A percentile compares a stretch with the other conserved stretches of the same genome.
Conservation (phyloP, 108 stramenopile genomes). For the Conticribra guillardii region DNA sequence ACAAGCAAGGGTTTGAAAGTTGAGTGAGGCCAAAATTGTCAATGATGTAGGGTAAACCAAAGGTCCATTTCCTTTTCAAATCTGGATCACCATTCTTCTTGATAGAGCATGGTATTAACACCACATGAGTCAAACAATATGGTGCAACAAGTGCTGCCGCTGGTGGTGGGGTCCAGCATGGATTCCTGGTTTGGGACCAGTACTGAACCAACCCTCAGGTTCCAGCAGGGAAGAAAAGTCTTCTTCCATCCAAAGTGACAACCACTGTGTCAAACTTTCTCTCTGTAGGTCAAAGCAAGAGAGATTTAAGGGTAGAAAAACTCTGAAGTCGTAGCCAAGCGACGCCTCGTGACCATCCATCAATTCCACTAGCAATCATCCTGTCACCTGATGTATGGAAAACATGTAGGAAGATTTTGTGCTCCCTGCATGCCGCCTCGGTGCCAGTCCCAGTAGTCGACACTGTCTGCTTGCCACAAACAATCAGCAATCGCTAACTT, state of each 20-base stretch:
- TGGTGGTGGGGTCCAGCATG: conserved; percentile 5
- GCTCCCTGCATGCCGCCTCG: neutral
- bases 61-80: conserved; percentile 12
- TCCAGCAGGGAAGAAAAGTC: neutral
- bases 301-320: neutral
- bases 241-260: conserved; percentile 1
- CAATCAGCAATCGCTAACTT: neutral
- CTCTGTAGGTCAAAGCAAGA: neutral
- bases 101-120: conserved; percentile 4
- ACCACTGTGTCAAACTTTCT: neutral
- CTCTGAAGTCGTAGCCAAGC: conserved; percentile 2
- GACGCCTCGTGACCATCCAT: conserved; percentile 28
- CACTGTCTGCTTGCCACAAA: neutral
- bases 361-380: conserved; percentile 32
- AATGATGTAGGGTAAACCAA: conserved; percentile 7
- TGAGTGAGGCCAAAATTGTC: conserved; percentile 6
- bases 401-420: conserved; percentile 13
- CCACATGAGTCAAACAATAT: neutral
- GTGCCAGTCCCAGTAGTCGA: conserved; percentile 8
- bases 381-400: conserved; percentile 27
- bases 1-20: conserved; percentile 11
- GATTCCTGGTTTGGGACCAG: neutral
- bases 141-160: conserved; percentile 11
- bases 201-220: conserved; percentile 1
- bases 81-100: conserved; percentile 7